Conservation (phyloP, 441 rosid genomes). For the Biscutella laevigata region DNA sequence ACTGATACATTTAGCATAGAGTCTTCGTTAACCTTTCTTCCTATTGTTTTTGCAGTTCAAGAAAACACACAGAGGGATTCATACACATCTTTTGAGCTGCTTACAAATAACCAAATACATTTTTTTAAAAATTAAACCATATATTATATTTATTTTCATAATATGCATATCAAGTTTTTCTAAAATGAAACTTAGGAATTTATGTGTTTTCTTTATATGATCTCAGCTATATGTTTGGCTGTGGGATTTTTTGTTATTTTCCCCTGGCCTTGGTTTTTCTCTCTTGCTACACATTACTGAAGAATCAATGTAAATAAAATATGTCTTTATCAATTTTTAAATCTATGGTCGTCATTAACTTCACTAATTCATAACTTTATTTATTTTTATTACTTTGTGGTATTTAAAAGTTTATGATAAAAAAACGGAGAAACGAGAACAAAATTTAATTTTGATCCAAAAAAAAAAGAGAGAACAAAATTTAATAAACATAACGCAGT, state of each 20-base stretch:
- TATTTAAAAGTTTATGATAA: not conserved
- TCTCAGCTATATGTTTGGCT: conserved; percentile 29
- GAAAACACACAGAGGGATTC: conserved; percentile 13
- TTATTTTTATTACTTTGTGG: not conserved
- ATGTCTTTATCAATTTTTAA: conserved; percentile 41
- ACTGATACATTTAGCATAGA: not conserved
- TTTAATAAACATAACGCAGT: not conserved
- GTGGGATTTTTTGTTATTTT: conserved; percentile 20
- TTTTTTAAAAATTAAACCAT: not conserved
- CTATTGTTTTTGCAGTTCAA: conserved; percentile 13
- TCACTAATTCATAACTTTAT: not conserved
- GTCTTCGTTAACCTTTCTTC: not conserved
- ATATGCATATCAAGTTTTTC: not conserved
- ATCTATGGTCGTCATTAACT: conserved; percentile 1
- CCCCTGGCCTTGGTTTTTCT: not conserved
- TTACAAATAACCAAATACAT: conserved; percentile 7
- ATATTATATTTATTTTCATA: not conserved
- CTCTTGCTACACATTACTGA: conserved; percentile 31
- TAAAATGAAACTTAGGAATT: conserved; percentile 1
- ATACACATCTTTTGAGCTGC: conserved; percentile 6
- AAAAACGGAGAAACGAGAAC: not conserved
- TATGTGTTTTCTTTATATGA: not conserved
- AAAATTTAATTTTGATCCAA: not conserved
- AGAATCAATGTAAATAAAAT: conserved; percentile 32
- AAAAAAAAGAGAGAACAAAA: not conserved